Conservation (phyloP, 2,329 filamentous ascomycete species). For the Pseudogymnoascus sp. region DNA sequence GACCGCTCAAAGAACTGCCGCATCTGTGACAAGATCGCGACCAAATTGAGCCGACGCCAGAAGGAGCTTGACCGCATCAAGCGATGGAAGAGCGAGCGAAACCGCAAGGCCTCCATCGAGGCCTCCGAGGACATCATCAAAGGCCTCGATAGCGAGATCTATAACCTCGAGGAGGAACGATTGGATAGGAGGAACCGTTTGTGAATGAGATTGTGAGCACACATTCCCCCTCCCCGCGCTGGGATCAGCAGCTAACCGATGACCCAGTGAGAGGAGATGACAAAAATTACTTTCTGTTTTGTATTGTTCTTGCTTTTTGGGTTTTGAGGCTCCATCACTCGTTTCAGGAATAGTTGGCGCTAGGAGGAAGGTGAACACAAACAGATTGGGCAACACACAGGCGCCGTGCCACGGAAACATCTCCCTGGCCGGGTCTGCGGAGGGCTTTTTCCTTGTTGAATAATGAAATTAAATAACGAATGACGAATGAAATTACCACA, state of each 20-base stretch:
- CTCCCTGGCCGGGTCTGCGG: conserved; percentile 1
- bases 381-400: background rate
- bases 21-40: conserved; percentile 81
- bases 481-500: conserved; percentile 6
- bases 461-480: conserved; percentile 5
- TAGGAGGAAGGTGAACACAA: background rate
- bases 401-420: background rate
- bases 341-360: conserved; percentile 4
- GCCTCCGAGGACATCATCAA: conserved; percentile 62
- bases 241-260: background rate
- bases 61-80: conserved; percentile 68
- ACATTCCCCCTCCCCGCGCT: background rate
- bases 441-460: background rate
- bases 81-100: conserved; percentile 60
- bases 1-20: conserved; percentile 60
- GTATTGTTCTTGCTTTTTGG: background rate
- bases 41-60: conserved; percentile 66
- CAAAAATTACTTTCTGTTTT: background rate
- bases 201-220: background rate
- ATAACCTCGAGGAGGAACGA: conserved; percentile 37
- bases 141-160: conserved; percentile 54
- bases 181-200: conserved; percentile 21
- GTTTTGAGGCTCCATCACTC: conserved; percentile 1
- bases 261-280: background rate
- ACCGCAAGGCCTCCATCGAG: conserved; percentile 61